These are phyloP conservation scores for Gracilariopsis chorda DNA, from an alignment of 23 red algal species.

Conservation along the genomic window DNA sequence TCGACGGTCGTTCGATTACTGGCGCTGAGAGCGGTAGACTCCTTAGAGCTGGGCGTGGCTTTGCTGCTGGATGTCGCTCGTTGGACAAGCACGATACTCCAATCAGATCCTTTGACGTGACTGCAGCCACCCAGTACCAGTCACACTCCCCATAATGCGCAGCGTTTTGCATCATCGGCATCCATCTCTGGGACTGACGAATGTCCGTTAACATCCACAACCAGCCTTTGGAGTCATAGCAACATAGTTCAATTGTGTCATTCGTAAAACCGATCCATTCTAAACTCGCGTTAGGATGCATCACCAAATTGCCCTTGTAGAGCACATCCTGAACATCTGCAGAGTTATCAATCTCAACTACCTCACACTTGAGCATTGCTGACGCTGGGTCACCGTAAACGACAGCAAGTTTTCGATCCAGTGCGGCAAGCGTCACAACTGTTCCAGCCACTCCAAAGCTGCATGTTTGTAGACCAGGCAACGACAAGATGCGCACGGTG, in stretches of 20 bases:
- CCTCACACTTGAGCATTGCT: conserved; percentile 39
- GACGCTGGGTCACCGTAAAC: conserved; percentile 39
- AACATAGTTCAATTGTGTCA: conserved; percentile 34
- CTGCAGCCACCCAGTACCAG: conserved; percentile 62
- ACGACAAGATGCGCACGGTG: conserved; percentile 71
- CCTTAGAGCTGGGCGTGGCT: conserved; percentile 37
- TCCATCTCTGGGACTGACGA: conserved; percentile 5
- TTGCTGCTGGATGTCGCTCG: conserved; percentile 35
- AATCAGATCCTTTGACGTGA: conserved; percentile 13
- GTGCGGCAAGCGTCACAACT: conserved; percentile 55
- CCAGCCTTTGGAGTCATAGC: conserved; percentile 59
- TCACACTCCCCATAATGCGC: conserved; percentile 33
- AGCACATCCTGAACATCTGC: conserved; percentile 29
- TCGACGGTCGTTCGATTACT: conserved; percentile 23
- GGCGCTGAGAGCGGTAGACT: conserved; percentile 21
- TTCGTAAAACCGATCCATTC: conserved; percentile 74
- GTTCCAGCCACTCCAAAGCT: conserved; percentile 28
- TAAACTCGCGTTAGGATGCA: conserved; percentile 26
- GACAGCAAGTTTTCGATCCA: conserved; percentile 37
- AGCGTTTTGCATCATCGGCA: conserved; percentile 52
- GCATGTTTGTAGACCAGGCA: conserved; percentile 71
- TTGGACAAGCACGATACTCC: conserved; percentile 38
- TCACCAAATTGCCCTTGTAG: background rate
- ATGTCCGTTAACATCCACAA: conserved; percentile 53
- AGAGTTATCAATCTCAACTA: conserved; percentile 25